These are phyloP conservation scores for Fallopia convolvulus DNA, from an alignment of 148 eudicot genomes.

Conservation along the genomic window DNA sequence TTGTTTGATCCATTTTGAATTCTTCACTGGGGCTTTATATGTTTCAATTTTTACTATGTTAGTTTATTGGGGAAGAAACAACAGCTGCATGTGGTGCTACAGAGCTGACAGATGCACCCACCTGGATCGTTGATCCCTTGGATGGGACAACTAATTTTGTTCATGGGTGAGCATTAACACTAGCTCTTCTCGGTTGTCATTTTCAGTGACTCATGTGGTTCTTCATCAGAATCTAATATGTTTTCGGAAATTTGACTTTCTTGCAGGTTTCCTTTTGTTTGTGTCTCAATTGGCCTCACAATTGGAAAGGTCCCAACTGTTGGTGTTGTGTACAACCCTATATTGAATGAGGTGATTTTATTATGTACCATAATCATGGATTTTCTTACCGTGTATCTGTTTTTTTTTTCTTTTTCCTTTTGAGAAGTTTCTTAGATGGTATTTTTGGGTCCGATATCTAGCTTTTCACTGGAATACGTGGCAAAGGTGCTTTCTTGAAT, in stretches of 20 bases:
- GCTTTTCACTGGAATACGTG: conserved; percentile 76
- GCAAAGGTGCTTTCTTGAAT: conserved; percentile 87
- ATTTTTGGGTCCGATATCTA: conserved; percentile 16
- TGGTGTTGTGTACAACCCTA: conserved; percentile 93
- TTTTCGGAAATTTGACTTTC: neutral
- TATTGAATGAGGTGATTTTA: conserved; percentile 68
- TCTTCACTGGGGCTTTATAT: neutral
- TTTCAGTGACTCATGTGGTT: neutral
- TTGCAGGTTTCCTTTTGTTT: conserved; percentile 85
- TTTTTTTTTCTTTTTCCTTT: neutral
- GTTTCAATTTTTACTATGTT: neutral
- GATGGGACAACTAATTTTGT: conserved; percentile 97
- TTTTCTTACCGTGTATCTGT: neutral
- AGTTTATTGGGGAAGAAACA: conserved; percentile 98
- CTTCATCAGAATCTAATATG: neutral
- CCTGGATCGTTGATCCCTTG: conserved; percentile 97
- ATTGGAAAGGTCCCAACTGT: conserved; percentile 64
- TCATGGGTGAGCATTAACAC: conserved; percentile 51
- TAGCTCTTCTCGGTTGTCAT: neutral
- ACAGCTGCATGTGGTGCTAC: conserved; percentile 74
- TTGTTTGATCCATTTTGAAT: neutral
- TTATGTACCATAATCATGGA: neutral
- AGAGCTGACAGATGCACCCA: conserved; percentile 87
- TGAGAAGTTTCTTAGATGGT: conserved; percentile 3
- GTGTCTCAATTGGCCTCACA: conserved; percentile 93